These are phyloP conservation scores for Ramalina peruviana DNA, from an alignment of 495 filamentous ascomycete genomes.

Conservation along the genomic window DNA sequence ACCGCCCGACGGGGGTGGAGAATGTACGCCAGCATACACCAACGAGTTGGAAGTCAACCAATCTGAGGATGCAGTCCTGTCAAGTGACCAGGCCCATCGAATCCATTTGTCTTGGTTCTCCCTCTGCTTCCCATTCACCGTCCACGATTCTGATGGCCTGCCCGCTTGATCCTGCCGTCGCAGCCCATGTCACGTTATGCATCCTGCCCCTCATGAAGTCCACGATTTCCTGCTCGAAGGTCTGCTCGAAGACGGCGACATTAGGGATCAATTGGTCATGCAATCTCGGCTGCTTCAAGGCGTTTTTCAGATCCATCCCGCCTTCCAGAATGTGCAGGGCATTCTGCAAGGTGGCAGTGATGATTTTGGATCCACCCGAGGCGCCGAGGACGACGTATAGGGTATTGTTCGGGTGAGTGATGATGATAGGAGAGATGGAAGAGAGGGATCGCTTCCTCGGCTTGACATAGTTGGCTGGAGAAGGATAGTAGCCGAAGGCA, in stretches of 20 bases:
- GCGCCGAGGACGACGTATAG: conserved; percentile 61
- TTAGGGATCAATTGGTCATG: conserved; percentile 79
- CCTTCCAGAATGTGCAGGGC: conserved; percentile 56
- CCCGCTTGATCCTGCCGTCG: conserved; percentile 36
- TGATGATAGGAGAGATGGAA: conserved; percentile 64
- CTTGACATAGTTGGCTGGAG: conserved; percentile 63
- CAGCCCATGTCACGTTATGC: conserved; percentile 44
- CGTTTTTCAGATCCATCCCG: conserved; percentile 39
- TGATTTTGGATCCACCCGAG: conserved; percentile 79
- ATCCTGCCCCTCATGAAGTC: conserved; percentile 45
- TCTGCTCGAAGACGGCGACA: conserved; percentile 51
- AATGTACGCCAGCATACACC: no score
- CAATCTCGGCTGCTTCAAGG: conserved; percentile 50
- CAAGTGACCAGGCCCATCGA: conserved; percentile 57
- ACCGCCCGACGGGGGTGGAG: no score
- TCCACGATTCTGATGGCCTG: conserved; percentile 53
- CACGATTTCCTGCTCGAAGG: conserved; percentile 50
- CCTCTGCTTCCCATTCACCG: conserved; percentile 61
- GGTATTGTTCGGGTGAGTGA: conserved; percentile 44
- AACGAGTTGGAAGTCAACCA: no score
- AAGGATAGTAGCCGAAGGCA: conserved; percentile 70
- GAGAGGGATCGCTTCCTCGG: conserved; percentile 71
- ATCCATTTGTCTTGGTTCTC: conserved; percentile 62
- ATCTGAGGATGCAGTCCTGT: neutral
- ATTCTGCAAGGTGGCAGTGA: conserved; percentile 65